Evolutionary conservation across 2,329 filamentous ascomycete genomes (phyloP).

Genomic region (Colletotrichum eremochloae): DNA sequence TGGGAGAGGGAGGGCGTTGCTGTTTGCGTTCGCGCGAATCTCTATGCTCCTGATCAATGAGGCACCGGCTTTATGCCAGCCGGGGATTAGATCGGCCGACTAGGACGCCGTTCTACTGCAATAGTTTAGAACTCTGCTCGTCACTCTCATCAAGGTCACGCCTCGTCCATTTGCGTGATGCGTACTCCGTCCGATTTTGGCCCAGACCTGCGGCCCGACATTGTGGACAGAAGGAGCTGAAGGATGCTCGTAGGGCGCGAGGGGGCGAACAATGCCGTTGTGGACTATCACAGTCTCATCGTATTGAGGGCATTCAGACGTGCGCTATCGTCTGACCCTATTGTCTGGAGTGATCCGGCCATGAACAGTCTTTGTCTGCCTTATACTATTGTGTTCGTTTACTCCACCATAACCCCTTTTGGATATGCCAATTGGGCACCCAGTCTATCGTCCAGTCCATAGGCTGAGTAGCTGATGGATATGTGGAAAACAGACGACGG

Average conservation of each 20-base stretch:
- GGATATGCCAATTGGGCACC: neutral
- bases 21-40: neutral
- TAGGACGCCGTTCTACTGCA: neutral
- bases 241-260: neutral
- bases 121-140: neutral
- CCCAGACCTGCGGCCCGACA: slow-evolving; percentile 15
- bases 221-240: neutral
- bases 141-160: no score
- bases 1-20: neutral
- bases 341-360: neutral
- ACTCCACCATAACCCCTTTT: neutral
- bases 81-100: neutral
- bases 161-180: neutral
- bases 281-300: neutral
- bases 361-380: neutral
- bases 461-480: neutral
- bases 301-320: neutral
- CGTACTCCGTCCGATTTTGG: neutral
- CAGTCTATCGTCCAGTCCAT: neutral
- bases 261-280: neutral
- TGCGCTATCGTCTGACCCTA: neutral
- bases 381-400: neutral
- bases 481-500: neutral
- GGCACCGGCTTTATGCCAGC: neutral
- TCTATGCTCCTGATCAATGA: neutral